Conservation (phyloP, 2,329 filamentous ascomycete species). For the Trichoderma semiorbis region DNA sequence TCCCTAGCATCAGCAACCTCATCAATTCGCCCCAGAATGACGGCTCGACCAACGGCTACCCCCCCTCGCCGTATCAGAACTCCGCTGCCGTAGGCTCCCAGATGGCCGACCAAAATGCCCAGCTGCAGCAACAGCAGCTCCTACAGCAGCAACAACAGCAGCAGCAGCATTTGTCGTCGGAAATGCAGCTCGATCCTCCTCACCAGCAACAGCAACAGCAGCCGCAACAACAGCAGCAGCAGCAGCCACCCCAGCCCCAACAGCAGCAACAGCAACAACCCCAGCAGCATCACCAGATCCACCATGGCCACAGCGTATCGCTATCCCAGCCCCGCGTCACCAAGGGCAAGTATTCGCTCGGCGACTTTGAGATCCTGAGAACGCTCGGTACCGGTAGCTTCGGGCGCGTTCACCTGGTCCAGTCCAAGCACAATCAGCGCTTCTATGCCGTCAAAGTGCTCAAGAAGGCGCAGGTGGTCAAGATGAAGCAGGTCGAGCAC, state of each 20-base stretch:
- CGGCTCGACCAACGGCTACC: conserved; percentile 33
- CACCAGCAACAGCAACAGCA: conserved; percentile 22
- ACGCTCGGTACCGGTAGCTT: conserved; percentile 97
- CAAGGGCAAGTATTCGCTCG: conserved; percentile 94
- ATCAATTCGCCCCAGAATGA: conserved; percentile 58
- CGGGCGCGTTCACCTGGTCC: conserved; percentile 91
- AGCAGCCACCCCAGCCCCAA: conserved; percentile 13
- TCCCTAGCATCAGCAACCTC: conserved; percentile 78
- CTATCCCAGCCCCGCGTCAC: conserved; percentile 61
- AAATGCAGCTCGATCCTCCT: conserved; percentile 11
- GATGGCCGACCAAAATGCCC: conserved; percentile 16
- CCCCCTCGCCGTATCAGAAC: conserved; percentile 16
- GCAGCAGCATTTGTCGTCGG: conserved; percentile 29
- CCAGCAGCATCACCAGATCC: conserved; percentile 30
- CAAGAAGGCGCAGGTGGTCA: conserved; percentile 97
- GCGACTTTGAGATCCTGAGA: conserved; percentile 83
- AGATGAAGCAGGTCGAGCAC: conserved; percentile 99
- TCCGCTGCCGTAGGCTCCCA: conserved; percentile 21
- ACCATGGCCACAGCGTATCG: conserved; percentile 31
- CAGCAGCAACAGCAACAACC: conserved; percentile 22
- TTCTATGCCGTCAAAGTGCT: conserved; percentile 98
- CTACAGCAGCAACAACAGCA: conserved; percentile 29
- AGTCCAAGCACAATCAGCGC: conserved; percentile 95
- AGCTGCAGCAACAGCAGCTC: conserved; percentile 20
- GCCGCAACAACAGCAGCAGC: conserved; percentile 31